Evolutionary conservation across 2,329 filamentous ascomycete genomes (phyloP), one percentile per base, ranked within the genome.

Genomic region (Aspergillus sp.): DNA sequence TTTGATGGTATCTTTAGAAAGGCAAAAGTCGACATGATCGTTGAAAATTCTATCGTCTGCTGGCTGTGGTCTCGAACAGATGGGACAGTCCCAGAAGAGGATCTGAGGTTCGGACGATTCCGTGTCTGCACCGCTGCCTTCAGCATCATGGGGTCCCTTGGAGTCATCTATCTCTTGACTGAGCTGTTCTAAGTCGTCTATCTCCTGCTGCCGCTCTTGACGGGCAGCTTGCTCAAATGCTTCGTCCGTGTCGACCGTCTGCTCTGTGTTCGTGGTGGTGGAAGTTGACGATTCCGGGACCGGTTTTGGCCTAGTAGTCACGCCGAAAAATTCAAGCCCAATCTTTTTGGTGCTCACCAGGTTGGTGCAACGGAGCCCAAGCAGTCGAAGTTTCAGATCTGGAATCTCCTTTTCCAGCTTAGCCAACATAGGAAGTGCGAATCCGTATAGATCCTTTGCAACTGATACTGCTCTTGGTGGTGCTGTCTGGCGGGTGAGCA

Each of bases 361-460:
- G 60, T 94, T 82, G 0, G 90, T 96, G 58, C 89, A 91, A 30
- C 93, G 77, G 32, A 98, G 69, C 0, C 93, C 93, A 81, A 98
- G 88, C 2, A 98, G 73, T 4, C 93, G 79, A 3, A 97, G 65
- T 52, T 78, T 90, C 75, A 96, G 79, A 9, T 78, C 76, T 0
- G 88, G 86, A 9, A 88, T 82, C 43, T 96, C 90, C 52, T 88
- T 85, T 64, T 94, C 84, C 5, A 97, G 69, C 62, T 89, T 96
- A 1, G 76, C 70, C 4, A 98, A 71, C 74, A 98, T 93, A 0
- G 89, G 90, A 1, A 95, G 64, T 0, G 88, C 76, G 58, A 82
- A 86, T 45, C 79, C 82, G 68, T 91, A 97, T 3, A 98, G 69
- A 57, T 98, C 93, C 36, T 91, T 84, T 0, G 88, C 85, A 4